phyloP scores from a whole-genome alignment of 306 rosid species.

The Gastrolobium villosum region DNA sequence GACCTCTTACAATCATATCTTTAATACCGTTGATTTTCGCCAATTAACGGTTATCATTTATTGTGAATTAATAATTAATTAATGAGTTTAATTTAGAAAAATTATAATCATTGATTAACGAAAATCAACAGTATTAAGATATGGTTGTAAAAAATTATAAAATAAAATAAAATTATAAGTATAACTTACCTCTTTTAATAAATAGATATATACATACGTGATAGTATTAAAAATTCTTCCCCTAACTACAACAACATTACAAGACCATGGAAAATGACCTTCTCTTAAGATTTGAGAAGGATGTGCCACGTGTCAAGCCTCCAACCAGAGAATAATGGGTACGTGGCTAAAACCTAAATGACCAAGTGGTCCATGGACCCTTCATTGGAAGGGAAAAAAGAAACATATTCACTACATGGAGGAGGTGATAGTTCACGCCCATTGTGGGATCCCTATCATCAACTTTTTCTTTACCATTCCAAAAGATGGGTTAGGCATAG shows the following conservation, averaged over 20 bases:
- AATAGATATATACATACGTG: too few relatives aligned
- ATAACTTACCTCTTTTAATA: too few relatives aligned
- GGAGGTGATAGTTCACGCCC: constrained; percentile 49
- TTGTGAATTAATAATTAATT: too few relatives aligned
- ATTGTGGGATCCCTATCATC: constrained; percentile 62
- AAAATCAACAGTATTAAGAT: too few relatives aligned
- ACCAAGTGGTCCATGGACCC: constrained; percentile 45
- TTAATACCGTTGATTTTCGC: too few relatives aligned
- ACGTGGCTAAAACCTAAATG: constrained; percentile 32
- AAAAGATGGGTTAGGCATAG: constrained; percentile 44
- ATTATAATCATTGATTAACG: too few relatives aligned
- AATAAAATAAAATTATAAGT: too few relatives aligned
- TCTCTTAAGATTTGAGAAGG: neutral
- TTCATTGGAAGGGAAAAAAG: neutral
- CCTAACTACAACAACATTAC: neutral
- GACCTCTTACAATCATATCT: too few relatives aligned
- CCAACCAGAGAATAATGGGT: neutral
- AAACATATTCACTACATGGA: constrained; percentile 17
- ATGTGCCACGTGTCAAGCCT: constrained; percentile 13
- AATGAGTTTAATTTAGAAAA: too few relatives aligned
- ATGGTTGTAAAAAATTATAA: too few relatives aligned
- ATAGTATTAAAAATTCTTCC: too few relatives aligned
- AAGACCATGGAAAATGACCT: neutral
- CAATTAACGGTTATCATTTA: too few relatives aligned
- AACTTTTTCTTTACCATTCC: constrained; percentile 25